A percentile compares a stretch with the other conserved stretches of the same genome.
phyloP scores from a whole-genome alignment of 2,329 filamentous ascomycete species.

The Didymella arachidicola region DNA sequence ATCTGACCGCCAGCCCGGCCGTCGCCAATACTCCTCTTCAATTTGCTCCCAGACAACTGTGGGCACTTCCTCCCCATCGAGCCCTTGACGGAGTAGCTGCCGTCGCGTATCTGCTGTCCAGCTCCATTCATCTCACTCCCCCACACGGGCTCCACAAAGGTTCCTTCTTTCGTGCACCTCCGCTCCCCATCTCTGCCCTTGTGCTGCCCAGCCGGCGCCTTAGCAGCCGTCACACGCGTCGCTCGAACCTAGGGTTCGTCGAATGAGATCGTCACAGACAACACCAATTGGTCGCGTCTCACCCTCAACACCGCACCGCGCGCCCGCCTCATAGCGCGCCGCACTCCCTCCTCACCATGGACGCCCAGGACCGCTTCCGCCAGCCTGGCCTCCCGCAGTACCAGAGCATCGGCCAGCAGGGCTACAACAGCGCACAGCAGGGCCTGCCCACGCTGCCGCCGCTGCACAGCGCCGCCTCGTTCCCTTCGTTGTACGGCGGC shows the following conservation, averaged over 20 bases:
- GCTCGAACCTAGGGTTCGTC: constrained; percentile 36
- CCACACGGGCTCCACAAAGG: constrained; percentile 49
- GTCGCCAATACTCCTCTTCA: constrained; percentile 27
- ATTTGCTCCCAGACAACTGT: constrained; percentile 26
- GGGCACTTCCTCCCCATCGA: constrained; percentile 24
- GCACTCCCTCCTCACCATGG: constrained; percentile 37
- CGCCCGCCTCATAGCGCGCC: constrained; percentile 17
- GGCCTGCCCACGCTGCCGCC: constrained; percentile 48
- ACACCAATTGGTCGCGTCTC: constrained; percentile 45
- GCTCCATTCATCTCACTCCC: constrained; percentile 34
- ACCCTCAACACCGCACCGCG: constrained; percentile 27
- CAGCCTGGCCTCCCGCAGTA: constrained; percentile 47
- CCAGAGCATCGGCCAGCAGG: constrained; percentile 42
- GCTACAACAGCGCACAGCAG: constrained; percentile 42
- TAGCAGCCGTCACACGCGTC: constrained; percentile 37
- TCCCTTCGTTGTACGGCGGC: constrained; percentile 44
- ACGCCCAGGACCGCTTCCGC: constrained; percentile 47
- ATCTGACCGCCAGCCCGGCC: constrained; percentile 25
- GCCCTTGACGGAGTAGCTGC: constrained; percentile 31
- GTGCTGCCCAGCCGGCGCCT: constrained; percentile 36
- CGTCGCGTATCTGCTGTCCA: constrained; percentile 32
- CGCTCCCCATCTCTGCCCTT: constrained; percentile 36
- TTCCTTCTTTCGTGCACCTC: constrained; percentile 39
- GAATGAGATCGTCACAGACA: constrained; percentile 42
- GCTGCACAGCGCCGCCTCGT: constrained; percentile 43